Percentiles rank a stretch among this genome's conserved stretches.
Evolutionary conservation across 305 asterid genomes (phyloP).

Genomic region (Fraxinus dipetala): DNA sequence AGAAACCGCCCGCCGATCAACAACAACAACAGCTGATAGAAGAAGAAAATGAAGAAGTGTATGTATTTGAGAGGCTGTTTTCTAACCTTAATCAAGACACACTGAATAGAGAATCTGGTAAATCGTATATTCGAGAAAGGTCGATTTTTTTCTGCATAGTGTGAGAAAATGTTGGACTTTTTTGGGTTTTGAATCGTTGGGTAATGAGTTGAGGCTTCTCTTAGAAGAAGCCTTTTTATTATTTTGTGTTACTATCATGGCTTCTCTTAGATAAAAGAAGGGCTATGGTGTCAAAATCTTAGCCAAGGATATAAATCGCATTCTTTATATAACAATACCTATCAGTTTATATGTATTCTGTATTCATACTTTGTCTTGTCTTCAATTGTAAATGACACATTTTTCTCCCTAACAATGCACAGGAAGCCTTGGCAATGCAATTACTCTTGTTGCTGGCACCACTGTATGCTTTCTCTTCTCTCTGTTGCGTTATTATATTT

Average conservation of each 20-base stretch:
- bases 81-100: constrained; percentile 84
- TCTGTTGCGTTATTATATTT: constrained; percentile 1
- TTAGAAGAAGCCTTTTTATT: background rate
- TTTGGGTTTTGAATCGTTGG: background rate
- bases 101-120: constrained; percentile 83
- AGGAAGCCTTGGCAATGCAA: constrained; percentile 89
- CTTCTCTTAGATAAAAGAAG: background rate
- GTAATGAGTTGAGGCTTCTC: background rate
- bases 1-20: constrained; percentile 34
- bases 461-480: constrained; percentile 56
- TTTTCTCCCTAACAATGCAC: constrained; percentile 26
- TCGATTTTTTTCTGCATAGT: background rate
- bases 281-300: background rate
- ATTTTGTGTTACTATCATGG: background rate
- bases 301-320: background rate
- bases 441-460: constrained; percentile 92
- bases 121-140: background rate
- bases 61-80: constrained; percentile 67
- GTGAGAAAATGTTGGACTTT: background rate
- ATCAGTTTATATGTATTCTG: constrained; percentile 18
- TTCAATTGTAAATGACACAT: constrained; percentile 17
- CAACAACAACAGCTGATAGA: constrained; percentile 36
- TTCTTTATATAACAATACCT: background rate
- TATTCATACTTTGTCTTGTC: constrained; percentile 2
- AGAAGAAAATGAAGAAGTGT: constrained; percentile 38